Evolutionary conservation across 305 asterid genomes (phyloP).

Genomic region (Ruellia speciosa): DNA sequence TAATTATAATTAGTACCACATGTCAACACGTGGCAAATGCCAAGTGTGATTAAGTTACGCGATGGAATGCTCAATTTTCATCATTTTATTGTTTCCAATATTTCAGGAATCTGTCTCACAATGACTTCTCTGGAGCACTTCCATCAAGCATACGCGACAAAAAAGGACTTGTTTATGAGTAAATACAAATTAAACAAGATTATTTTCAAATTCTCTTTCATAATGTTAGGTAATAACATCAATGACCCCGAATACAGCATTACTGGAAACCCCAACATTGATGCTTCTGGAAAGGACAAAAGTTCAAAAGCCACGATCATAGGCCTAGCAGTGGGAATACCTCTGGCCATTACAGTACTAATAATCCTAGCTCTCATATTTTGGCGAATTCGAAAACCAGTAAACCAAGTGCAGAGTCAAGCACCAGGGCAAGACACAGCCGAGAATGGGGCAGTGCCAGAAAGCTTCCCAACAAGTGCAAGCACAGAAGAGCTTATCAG

Average conservation of each 20-base stretch:
- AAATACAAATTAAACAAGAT: neutral
- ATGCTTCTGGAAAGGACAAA: slow-evolving; percentile 7
- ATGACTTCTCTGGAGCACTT: slow-evolving; percentile 22
- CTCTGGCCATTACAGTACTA: neutral
- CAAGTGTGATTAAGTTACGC: no score
- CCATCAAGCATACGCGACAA: slow-evolving; percentile 26
- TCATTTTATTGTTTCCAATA: neutral
- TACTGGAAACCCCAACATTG: slow-evolving; percentile 17
- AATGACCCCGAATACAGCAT: slow-evolving; percentile 7
- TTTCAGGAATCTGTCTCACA: slow-evolving; percentile 27
- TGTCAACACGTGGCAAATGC: no score
- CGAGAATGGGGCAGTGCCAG: neutral
- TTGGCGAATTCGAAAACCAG: slow-evolving; percentile 9
- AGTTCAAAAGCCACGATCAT: slow-evolving; percentile 15
- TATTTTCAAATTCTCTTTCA: neutral
- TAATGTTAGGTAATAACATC: neutral
- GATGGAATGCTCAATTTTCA: no score
- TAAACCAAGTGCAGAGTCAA: slow-evolving; percentile 1
- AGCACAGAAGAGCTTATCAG: neutral
- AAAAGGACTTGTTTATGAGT: slow-evolving; percentile 22
- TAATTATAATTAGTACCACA: no score
- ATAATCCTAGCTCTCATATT: slow-evolving; percentile 1
- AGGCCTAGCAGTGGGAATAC: slow-evolving; percentile 20
- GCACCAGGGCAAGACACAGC: neutral
- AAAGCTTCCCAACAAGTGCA: neutral